Evolutionary conservation across 129 eudicot genomes (phyloP).

Genomic region (Chrysanthemum seticuspe): DNA sequence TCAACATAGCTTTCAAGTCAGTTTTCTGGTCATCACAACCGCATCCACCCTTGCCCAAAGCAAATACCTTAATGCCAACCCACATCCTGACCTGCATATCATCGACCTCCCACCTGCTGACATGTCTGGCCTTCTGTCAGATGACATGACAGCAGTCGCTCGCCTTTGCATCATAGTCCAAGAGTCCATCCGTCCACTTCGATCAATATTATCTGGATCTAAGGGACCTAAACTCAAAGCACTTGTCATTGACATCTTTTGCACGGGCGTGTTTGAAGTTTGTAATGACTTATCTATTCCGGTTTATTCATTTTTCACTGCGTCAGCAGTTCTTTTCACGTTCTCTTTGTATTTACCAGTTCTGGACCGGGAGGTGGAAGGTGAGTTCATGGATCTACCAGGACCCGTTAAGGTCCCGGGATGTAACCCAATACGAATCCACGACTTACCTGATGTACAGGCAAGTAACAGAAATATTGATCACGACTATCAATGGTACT

Average conservation of each 20-base stretch:
- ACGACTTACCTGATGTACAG: constrained; percentile 33
- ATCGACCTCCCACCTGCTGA: constrained; percentile 44
- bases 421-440: constrained; percentile 29
- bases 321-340: constrained; percentile 27
- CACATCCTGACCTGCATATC: constrained; percentile 33
- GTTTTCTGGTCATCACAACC: constrained; percentile 43
- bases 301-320: constrained; percentile 41
- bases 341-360: constrained; percentile 41
- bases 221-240: constrained; percentile 26
- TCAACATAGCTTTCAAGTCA: constrained; percentile 37
- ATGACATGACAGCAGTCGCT: constrained; percentile 7
- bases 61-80: constrained; percentile 29
- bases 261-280: constrained; percentile 34
- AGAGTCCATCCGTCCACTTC: constrained; percentile 39
- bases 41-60: constrained; percentile 27
- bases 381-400: constrained; percentile 46
- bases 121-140: constrained; percentile 21
- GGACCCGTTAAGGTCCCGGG: constrained; percentile 47
- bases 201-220: constrained; percentile 12
- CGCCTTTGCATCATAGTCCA: constrained; percentile 23
- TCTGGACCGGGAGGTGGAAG: constrained; percentile 39
- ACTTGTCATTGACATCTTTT: constrained; percentile 44
- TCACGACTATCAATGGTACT: constrained; percentile 39
- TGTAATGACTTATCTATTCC: constrained; percentile 40
- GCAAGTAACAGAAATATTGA: constrained; percentile 26